Conservation (phyloP, 805 yeast genomes). For the Schwanniomyces polymorphus region DNA sequence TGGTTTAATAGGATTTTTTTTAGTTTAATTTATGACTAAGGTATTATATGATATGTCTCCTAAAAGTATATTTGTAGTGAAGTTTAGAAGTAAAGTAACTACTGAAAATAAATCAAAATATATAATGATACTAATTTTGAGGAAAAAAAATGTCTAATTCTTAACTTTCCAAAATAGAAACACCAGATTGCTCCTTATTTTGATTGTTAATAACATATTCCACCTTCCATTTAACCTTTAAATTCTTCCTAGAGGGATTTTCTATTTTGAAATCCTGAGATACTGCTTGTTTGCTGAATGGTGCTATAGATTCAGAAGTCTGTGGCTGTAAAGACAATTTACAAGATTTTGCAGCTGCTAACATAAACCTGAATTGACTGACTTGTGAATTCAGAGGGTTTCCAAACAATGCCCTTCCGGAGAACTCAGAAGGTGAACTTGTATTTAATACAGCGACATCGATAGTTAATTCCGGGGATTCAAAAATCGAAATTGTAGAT, state of each 20-base stretch:
- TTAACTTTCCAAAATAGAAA: slow-evolving; percentile 23
- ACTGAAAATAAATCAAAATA: neutral
- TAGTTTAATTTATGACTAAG: neutral
- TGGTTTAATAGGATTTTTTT: neutral
- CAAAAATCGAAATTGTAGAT: slow-evolving; percentile 33
- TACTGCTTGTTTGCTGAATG: slow-evolving; percentile 49
- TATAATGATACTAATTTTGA: neutral
- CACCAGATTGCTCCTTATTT: slow-evolving; percentile 57
- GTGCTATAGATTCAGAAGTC: slow-evolving; percentile 52
- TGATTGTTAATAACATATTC: slow-evolving; percentile 52
- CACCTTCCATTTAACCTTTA: slow-evolving; percentile 77
- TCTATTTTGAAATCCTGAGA: slow-evolving; percentile 50
- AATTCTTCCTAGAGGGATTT: slow-evolving; percentile 30
- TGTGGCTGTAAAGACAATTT: slow-evolving; percentile 62
- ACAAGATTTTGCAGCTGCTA: slow-evolving; percentile 72
- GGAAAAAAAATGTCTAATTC: neutral
- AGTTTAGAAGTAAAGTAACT: neutral
- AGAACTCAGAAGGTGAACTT: slow-evolving; percentile 32
- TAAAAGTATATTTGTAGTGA: neutral
- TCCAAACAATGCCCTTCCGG: slow-evolving; percentile 51
- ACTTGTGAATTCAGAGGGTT: slow-evolving; percentile 48
- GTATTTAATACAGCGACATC: slow-evolving; percentile 43
- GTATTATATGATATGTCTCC: neutral
- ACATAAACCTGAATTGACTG: slow-evolving; percentile 53
- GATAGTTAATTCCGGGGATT: slow-evolving; percentile 49